Percentiles rank a stretch among this genome's conserved stretches.
These are phyloP conservation scores for Scutellaria galericulata DNA, from an alignment of 257 asterid genomes.

Conservation along the genomic window DNA sequence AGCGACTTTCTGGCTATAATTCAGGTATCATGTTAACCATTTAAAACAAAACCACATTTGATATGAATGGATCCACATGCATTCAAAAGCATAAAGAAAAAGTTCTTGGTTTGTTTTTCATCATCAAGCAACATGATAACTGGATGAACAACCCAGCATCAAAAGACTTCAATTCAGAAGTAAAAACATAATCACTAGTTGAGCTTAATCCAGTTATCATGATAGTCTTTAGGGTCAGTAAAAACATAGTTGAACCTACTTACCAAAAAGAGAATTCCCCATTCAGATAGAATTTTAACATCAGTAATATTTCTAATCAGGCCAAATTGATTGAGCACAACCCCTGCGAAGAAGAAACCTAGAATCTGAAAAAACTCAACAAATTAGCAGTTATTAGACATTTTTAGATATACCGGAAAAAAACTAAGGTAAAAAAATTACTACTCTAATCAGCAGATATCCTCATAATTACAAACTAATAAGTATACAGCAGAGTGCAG, in stretches of 20 bases:
- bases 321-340: slow-evolving; percentile 95
- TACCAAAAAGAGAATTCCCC: slow-evolving; percentile 99
- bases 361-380: slow-evolving; percentile 74
- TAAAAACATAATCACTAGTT: not conserved
- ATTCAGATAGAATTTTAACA: slow-evolving; percentile 95
- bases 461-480: slow-evolving; percentile 15
- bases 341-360: slow-evolving; percentile 98
- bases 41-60: not conserved
- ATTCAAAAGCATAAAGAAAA: not conserved
- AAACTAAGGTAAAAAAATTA: not conserved
- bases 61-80: not conserved
- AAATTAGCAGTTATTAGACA: slow-evolving; percentile 37
- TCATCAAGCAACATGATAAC: slow-evolving; percentile 5
- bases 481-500: slow-evolving; percentile 24
- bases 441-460: slow-evolving; percentile 1
- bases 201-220: slow-evolving; percentile 6
- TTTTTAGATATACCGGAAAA: not conserved
- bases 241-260: slow-evolving; percentile 52
- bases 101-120: not conserved
- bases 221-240: not conserved
- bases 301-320: slow-evolving; percentile 86
- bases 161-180: too few species aligned
- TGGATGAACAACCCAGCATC: slow-evolving; percentile 4
- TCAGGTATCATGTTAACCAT: not conserved
- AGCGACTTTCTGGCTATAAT: not conserved